Base-by-base conservation (phyloP, 495 filamentous ascomycete species). In the Parachaetomium inaequale region DNA sequence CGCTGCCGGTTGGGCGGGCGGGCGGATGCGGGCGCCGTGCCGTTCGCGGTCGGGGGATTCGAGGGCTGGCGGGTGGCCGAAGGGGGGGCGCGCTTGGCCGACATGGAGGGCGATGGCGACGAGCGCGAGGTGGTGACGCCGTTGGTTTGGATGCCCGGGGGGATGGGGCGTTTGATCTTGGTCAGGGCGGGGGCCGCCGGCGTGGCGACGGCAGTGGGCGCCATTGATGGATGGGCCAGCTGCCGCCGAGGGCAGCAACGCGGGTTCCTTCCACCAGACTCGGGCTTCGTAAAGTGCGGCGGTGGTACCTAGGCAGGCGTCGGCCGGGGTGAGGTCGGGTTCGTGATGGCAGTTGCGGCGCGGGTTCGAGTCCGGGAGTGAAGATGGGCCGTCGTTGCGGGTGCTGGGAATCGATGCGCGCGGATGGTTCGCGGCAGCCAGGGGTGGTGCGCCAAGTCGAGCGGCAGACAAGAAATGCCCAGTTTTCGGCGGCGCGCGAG, bases 131-230 rank as follows among this genome's bases (percentile, higher is more conserved):
- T 75, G 63, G 81, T 82, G 62, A 84, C 81, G 43, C 85, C 87
- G 75, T 89, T 91, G 67, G 85, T 81, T 68, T 88, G 87, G 53
- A 85, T 78, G 46, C 85, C 83, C 53, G 87, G 86, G 58, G 86
- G 86, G 62, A 85, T 79, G 61, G 88, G 88, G 34, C 88, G 88
- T 74, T 91, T 91, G 67, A 88, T 84, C 73, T 91, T 91, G 66
- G 81, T 81, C 59, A 84, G 73, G 67, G 79, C 75, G 15, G 82
- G 81, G 65, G 82, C 81, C 64, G 82, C 83, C 31, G 71, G 76
- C 52, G 81, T 79, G 46, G 85, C 76, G 42, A 81, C 82, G 58
- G 75, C 69, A 52, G 77, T 64, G 36, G 79, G 78, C 64, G 78
- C 75, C 79, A 81, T 80, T 53, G 64, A 23, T 12, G 29, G n/a